Evolutionary conservation across 176 grass and related monocot genomes (phyloP), one percentile per base, ranked within the genome.

Genomic region (Saccharum spontaneum): DNA sequence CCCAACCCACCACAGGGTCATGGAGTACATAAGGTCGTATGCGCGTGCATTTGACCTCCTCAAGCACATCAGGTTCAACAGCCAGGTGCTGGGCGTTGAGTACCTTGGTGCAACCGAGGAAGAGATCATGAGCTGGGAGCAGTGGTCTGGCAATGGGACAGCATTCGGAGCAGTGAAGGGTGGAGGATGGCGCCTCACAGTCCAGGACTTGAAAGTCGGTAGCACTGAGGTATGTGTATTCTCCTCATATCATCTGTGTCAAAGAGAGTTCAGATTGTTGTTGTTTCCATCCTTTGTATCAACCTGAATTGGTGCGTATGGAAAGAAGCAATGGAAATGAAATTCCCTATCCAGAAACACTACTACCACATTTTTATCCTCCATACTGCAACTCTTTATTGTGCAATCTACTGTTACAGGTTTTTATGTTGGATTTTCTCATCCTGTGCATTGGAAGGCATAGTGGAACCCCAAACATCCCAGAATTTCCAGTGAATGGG

Each of bases 381-480:
- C 40, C 44, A 78, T 48, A 36, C 22, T 79, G n/a, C 59, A 79
- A 86, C 16, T 49, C 13, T 75, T 50, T 18, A 13, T 43, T 67
- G 23, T 79, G 66, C 45, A 12, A 37, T 46, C n/a, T 61, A 61
- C 7, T 82, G 50, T 36, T 4, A 39, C 74, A 94, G 85, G 63
- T 92, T 86, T 67, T 88, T 68, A 52, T 28, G 4, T 83, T 95
- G 89, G 89, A 95, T 86, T 98, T 98, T 83, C 65, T 98, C 60
- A 92, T 98, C 68, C 46, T 98, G 10, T 95, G 97, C 86, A 90
- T 98, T 62, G 93, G 93, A 71, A 87, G 89, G 45, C 94, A 90
- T 59, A 98, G 96, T 68, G 93, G 91, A 40, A 79, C 57, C 36
- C 96, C 91, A 16, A 95, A 98, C 40, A 87, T 98, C 18, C 93